Evolutionary conservation across 306 rosid species (phyloP).

Genomic region (Cicer yamashitae): DNA sequence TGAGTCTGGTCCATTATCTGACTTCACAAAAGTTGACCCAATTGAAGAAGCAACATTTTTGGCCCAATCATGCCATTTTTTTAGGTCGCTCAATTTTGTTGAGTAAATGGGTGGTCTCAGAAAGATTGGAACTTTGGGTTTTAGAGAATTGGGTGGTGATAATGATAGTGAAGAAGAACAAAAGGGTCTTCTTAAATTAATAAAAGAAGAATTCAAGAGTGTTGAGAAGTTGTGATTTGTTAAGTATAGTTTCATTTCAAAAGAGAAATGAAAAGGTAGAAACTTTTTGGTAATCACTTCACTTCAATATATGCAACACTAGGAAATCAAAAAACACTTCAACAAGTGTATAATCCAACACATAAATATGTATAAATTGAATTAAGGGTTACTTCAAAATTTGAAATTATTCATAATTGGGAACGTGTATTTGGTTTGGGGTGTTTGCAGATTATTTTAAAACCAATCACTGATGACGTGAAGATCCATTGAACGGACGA

Average conservation of each 20-base stretch:
- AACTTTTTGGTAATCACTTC: constrained; percentile 5
- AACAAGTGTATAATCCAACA: not conserved
- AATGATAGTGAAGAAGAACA: constrained; percentile 41
- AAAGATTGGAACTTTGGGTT: constrained; percentile 73
- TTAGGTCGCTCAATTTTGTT: constrained; percentile 56
- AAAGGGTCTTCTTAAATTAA: constrained; percentile 43
- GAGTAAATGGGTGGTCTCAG: constrained; percentile 66
- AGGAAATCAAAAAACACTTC: not conserved
- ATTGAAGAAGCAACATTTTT: constrained; percentile 60
- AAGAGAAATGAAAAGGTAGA: constrained; percentile 9
- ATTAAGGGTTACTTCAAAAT: not conserved
- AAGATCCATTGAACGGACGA: no score
- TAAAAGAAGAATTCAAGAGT: constrained; percentile 43
- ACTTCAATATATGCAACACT: not conserved
- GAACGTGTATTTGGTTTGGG: no score
- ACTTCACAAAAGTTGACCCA: constrained; percentile 66
- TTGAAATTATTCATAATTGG: not conserved
- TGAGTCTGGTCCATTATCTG: constrained; percentile 81
- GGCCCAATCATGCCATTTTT: constrained; percentile 88
- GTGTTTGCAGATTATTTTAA: no score
- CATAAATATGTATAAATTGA: not conserved
- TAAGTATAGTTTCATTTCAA: constrained; percentile 62
- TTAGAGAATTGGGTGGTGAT: constrained; percentile 41
- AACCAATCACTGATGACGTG: no score
- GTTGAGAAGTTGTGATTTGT: constrained; percentile 41